Evolutionary conservation across 78 protist genomes (phyloP).

Genomic region (Dictyostelium intermedium): DNA sequence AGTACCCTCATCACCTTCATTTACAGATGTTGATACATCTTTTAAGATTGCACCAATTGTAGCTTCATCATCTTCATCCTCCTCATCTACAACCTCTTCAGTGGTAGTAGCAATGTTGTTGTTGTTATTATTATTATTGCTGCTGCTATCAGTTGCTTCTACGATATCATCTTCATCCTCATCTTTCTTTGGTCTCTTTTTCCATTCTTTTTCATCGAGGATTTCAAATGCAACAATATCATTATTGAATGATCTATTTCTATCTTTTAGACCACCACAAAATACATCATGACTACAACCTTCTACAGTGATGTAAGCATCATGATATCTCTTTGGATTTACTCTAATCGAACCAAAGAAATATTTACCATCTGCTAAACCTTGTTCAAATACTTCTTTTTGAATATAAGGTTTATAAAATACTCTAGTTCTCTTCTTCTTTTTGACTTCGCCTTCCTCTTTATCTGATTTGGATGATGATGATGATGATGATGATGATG

Average conservation of each 20-base stretch:
- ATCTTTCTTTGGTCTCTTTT: conserved; percentile 15
- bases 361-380: conserved; percentile 6
- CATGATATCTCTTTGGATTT: conserved; percentile 65
- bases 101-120: not conserved
- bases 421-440: not conserved
- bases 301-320: conserved; percentile 81
- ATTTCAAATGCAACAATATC: conserved; percentile 81
- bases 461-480: not conserved
- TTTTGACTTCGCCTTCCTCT: not conserved
- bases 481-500: not conserved
- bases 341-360: conserved; percentile 75
- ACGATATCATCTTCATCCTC: conserved; percentile 11
- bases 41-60: not conserved
- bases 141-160: not conserved
- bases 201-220: conserved; percentile 50
- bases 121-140: no score
- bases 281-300: conserved; percentile 30
- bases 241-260: conserved; percentile 81
- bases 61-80: conserved; percentile 17
- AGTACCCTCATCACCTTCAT: conserved; percentile 65
- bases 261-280: conserved; percentile 38
- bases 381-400: conserved; percentile 24
- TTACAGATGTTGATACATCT: conserved; percentile 11
- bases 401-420: not conserved
- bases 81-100: not conserved